These are phyloP conservation scores for Linnemannia elongata DNA, from an alignment of 192 early-diverging fungal species.

Conservation along the genomic window DNA sequence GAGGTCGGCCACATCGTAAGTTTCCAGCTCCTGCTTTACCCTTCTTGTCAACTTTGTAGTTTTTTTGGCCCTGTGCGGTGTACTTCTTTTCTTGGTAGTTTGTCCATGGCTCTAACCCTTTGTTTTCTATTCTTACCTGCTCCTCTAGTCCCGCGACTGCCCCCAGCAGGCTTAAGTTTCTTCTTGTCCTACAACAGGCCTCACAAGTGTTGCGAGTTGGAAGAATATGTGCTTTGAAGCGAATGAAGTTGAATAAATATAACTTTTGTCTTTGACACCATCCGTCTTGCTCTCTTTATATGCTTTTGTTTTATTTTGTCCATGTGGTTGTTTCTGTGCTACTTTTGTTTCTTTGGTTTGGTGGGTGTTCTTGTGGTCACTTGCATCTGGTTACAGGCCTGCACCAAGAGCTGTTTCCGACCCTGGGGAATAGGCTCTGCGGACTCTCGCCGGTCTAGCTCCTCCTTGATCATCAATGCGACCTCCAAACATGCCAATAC, in stretches of 20 bases:
- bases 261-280: constrained; percentile 3
- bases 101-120: background rate
- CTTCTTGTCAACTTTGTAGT: too few relatives aligned
- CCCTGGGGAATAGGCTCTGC: background rate
- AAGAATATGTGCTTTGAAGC: constrained; percentile 24
- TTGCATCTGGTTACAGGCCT: constrained; percentile 5
- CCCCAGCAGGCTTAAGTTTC: constrained; percentile 52
- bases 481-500: background rate
- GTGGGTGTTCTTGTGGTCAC: background rate
- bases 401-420: background rate
- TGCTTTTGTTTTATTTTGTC: background rate
- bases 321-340: background rate
- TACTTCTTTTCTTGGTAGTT: background rate
- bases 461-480: background rate
- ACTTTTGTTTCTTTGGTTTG: constrained; percentile 15
- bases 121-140: background rate
- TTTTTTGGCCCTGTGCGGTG: too few relatives aligned
- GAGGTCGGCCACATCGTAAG: constrained; percentile 65
- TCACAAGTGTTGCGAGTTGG: constrained; percentile 56
- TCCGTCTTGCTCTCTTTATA: background rate
- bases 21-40: background rate
- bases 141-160: constrained; percentile 49
- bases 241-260: constrained; percentile 7
- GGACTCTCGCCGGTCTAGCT: constrained; percentile 5
- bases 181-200: constrained; percentile 20